Percentiles rank a stretch among this genome's conserved stretches.
phyloP scores from a whole-genome alignment of 2,329 filamentous ascomycete genomes.

The Fusarium mangiferae region DNA sequence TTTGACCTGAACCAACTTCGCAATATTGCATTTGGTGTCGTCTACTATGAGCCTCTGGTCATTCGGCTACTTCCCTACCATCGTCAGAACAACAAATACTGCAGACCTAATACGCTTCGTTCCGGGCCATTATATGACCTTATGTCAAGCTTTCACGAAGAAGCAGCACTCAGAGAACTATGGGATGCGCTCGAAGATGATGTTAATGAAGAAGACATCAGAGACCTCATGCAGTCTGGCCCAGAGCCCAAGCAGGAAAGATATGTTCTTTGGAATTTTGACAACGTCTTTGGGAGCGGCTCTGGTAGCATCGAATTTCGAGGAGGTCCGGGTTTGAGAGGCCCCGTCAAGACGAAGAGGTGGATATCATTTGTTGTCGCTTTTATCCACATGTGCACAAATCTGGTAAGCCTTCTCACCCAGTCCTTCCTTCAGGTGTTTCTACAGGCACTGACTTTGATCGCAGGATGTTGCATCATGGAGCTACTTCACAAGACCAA shows the following conservation, averaged over 20 bases:
- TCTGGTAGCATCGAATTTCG: neutral
- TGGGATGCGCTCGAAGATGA: neutral
- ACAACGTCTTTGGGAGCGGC: neutral
- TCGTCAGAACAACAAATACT: neutral
- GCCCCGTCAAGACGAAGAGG: neutral
- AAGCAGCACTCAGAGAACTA: neutral
- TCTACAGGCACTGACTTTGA: accelerated
- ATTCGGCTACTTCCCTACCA: neutral
- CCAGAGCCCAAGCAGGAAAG: neutral
- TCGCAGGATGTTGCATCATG: neutral
- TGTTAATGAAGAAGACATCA: neutral
- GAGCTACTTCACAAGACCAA: neutral
- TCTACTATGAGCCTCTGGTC: neutral
- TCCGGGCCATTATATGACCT: neutral
- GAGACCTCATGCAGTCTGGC: neutral
- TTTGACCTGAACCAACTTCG: neutral
- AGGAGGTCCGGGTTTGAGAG: neutral
- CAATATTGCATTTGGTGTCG: neutral
- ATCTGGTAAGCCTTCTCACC: neutral
- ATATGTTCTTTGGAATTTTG: neutral
- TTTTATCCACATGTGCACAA: neutral
- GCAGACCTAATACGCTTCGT: neutral
- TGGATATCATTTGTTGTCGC: neutral
- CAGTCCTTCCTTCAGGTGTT: accelerated
- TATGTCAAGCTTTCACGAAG: neutral